These are phyloP conservation scores for Peltaster fructicola DNA, from an alignment of 2,329 filamentous ascomycete genomes.

Conservation along the genomic window DNA sequence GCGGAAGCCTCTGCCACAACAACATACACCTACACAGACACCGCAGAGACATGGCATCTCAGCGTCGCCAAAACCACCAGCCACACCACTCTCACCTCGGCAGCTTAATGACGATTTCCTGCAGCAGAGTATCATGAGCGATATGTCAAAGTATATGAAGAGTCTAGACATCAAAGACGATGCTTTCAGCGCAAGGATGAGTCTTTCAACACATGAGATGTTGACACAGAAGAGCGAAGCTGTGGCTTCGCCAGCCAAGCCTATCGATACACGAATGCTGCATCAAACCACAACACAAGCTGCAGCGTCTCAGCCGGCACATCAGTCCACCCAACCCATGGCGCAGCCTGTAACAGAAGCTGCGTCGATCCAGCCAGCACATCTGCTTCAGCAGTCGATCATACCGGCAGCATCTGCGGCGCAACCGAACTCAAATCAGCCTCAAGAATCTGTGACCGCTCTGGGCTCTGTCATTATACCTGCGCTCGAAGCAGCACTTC, in stretches of 20 bases:
- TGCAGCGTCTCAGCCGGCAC: constrained; percentile 2
- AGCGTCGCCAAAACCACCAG: constrained; percentile 15
- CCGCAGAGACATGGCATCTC: constrained; percentile 11
- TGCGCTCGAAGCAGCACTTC: constrained; percentile 76
- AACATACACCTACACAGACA: constrained; percentile 19
- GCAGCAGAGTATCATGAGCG: constrained; percentile 29
- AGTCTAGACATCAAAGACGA: constrained; percentile 17
- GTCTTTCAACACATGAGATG: too few relatives aligned
- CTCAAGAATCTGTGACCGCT: constrained; percentile 51
- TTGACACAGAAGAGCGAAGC: constrained; percentile 5
- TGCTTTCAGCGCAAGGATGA: constrained; percentile 1
- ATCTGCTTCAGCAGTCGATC: too few relatives aligned
- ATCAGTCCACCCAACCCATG: constrained; percentile 1
- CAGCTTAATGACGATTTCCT: constrained; percentile 28
- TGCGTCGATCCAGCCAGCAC: too few relatives aligned
- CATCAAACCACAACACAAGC: constrained; percentile 2
- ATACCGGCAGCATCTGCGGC: too few relatives aligned
- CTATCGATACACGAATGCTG: too few relatives aligned
- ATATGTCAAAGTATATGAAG: constrained; percentile 24
- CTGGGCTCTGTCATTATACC: constrained; percentile 84
- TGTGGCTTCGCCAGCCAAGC: constrained; percentile 2
- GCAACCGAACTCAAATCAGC: constrained; percentile 6
- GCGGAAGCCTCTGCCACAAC: constrained; percentile 19
- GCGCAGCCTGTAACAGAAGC: too few relatives aligned
- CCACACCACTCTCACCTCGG: constrained; percentile 15